Conservation (phyloP, 1,284 basidiomycete genomes). For the Papiliotrema flavescens region DNA sequence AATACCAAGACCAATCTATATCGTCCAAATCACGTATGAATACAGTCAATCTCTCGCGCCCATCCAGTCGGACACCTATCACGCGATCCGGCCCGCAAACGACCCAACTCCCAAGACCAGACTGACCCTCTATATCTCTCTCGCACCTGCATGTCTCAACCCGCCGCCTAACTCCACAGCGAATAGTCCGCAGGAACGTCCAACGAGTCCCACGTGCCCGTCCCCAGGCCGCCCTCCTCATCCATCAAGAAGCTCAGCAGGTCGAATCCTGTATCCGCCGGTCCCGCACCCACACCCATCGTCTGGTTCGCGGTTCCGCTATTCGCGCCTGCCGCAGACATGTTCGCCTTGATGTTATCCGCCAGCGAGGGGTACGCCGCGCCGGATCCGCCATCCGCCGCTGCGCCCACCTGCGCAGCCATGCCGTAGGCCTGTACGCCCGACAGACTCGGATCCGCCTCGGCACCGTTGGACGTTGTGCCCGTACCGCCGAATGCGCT, state of each 20-base stretch:
- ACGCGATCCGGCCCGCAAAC: too few species aligned
- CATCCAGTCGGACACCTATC: too few species aligned
- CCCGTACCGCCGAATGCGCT: slow-evolving; percentile 20
- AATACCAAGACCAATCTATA: too few species aligned
- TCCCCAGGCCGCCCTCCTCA: slow-evolving; percentile 36
- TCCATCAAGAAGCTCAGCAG: slow-evolving; percentile 46
- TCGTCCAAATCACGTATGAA: too few species aligned
- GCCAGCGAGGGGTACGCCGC: background rate
- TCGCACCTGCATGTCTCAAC: too few species aligned
- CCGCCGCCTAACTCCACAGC: slow-evolving; percentile 34
- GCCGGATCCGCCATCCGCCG: background rate
- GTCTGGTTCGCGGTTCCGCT: background rate
- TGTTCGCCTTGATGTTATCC: background rate
- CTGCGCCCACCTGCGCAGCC: slow-evolving; percentile 17
- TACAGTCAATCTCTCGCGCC: too few species aligned
- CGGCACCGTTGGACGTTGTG: background rate
- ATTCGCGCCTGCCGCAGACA: too few species aligned
- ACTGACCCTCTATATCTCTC: too few species aligned
- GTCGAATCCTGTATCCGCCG: slow-evolving; percentile 24
- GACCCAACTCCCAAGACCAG: too few species aligned
- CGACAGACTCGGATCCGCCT: background rate
- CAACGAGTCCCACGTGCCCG: slow-evolving; percentile 30
- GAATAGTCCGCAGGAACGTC: slow-evolving; percentile 41
- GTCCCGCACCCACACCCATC: slow-evolving; percentile 2
- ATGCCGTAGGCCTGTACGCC: slow-evolving; percentile 17